A percentile compares a stretch with the other conserved stretches of the same genome.
Conservation (phyloP, 1,139 yeast genomes). For the Tardiomyces blankii region DNA sequence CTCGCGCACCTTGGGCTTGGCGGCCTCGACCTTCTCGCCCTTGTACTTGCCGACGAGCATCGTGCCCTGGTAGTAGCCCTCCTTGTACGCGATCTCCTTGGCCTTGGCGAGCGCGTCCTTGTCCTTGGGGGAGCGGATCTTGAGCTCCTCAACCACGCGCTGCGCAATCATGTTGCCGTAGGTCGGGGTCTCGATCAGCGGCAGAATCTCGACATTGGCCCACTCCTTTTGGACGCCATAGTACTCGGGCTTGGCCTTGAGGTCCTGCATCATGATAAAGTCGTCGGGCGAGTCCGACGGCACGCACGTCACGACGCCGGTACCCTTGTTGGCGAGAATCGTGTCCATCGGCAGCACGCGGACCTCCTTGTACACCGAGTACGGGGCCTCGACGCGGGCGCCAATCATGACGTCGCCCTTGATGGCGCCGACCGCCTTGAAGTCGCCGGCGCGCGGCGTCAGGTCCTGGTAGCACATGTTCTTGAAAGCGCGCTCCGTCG, state of each 20-base stretch:
- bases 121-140: slow-evolving; percentile 94
- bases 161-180: slow-evolving; percentile 91
- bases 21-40: slow-evolving; percentile 85
- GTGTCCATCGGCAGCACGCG: slow-evolving; percentile 97
- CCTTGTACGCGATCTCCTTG: slow-evolving; percentile 91
- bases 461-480: slow-evolving; percentile 93
- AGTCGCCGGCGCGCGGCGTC: slow-evolving; percentile 81
- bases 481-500: slow-evolving; percentile 95
- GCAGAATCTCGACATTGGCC: slow-evolving; percentile 55
- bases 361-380: slow-evolving; percentile 57
- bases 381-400: slow-evolving; percentile 77
- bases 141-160: slow-evolving; percentile 69
- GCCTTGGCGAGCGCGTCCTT: slow-evolving; percentile 79
- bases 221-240: slow-evolving; percentile 79
- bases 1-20: slow-evolving; percentile 76
- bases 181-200: slow-evolving; percentile 68
- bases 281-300: slow-evolving; percentile 99
- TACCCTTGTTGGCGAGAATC: slow-evolving; percentile 88
- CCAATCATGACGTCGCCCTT: slow-evolving; percentile 75
- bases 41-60: slow-evolving; percentile 71
- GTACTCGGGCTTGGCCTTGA: slow-evolving; percentile 83
- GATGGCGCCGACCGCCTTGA: slow-evolving; percentile 46
- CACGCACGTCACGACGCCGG: slow-evolving; percentile 98
- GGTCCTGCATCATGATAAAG: slow-evolving; percentile 73
- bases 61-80: slow-evolving; percentile 87